Percentiles rank a stretch among this genome's conserved stretches.
These are phyloP conservation scores for Ceratobasidium sp. DNA, from an alignment of 1,284 basidiomycete species.

Conservation along the genomic window DNA sequence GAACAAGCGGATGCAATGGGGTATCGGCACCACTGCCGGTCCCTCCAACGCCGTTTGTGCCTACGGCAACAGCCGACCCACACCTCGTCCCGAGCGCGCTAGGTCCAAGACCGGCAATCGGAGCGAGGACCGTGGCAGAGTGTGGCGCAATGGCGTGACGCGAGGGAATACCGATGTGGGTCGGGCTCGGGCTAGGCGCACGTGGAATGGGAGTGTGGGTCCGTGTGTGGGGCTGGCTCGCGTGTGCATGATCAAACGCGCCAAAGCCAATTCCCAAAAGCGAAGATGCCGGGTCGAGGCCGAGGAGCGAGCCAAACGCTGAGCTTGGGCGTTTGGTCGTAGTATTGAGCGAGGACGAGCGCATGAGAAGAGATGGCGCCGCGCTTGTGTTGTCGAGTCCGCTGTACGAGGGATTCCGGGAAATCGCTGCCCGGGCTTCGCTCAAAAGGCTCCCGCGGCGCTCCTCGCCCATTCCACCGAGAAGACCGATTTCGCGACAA, in stretches of 20 bases:
- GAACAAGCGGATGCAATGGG: conserved; percentile 7
- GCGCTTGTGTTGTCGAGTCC: neutral
- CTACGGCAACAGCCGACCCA: neutral
- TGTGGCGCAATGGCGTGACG: conserved; percentile 26
- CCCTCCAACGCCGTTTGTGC: conserved; percentile 1
- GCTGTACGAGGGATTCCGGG: neutral
- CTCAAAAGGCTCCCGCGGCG: no score
- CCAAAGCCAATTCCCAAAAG: conserved; percentile 13
- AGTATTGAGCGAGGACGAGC: conserved; percentile 32
- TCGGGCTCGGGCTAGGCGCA: conserved; percentile 43
- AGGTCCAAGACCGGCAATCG: conserved; percentile 22
- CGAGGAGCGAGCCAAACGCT: conserved; percentile 31
- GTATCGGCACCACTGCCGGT: conserved; percentile 27
- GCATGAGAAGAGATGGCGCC: conserved; percentile 14
- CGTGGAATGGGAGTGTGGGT: conserved; percentile 39
- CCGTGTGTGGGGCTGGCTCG: conserved; percentile 36
- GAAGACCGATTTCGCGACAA: conserved; percentile 30
- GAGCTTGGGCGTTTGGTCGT: conserved; percentile 11
- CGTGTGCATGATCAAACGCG: conserved; percentile 34
- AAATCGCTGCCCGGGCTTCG: conserved; percentile 7
- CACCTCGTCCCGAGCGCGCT: conserved; percentile 15
- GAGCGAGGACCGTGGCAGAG: conserved; percentile 33
- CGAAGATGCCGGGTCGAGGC: conserved; percentile 20
- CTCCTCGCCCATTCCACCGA: conserved; percentile 21
- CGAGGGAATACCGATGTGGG: conserved; percentile 35